Base-by-base conservation (phyloP, 2,329 filamentous ascomycete genomes). In the Trichoderma atrobrunneum region DNA sequence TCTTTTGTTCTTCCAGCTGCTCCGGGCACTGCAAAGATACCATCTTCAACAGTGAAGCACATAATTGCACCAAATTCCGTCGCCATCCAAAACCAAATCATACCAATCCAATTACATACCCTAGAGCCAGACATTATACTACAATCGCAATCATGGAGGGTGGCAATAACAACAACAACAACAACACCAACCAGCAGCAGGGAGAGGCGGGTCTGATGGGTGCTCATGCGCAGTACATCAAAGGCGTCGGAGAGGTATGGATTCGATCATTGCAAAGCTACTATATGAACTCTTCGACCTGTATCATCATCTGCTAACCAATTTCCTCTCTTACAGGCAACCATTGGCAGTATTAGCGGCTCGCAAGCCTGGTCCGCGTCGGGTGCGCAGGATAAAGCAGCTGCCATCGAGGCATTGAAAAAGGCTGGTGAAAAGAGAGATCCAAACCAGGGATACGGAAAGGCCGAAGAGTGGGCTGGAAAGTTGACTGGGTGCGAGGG, bases 211-310 rank as follows among this genome's bases (percentile, higher is more conserved):
- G 89, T 59, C 89, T 93, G 74, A 78, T 92, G 57, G 84, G 86
- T 72, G 86, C 87, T 56, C 91, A 93, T 78, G 89, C 85, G 36
- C 88, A 92, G 77, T 93, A 92, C 77, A 85, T 89, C 77, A 93
- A 92, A 77, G 91, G 91, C 67, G 88, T 88, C 7, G 87, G 88
- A 70, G 89, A 91, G 82, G 91, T 90, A 80, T 71, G 81, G 3
- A 16, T 10, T 7, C 16, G 1, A 4, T 21, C 18, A 2, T 18
- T 14, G n/a, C 28, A 18, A 18, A 12, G 2, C 21, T 30, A 3
- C 10, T 7, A 12, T 6, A 7, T 12, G 3, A 1, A 24, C n/a
- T 7, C 28, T 28, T 11, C n/a, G 5, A 10, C 21, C 10, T 5
- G 11, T 10, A 39, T 24, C 30, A 30, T 30, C 3, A 12, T 28